A percentile compares a stretch with the other conserved stretches of the same genome.
These are phyloP conservation scores for Vaccinium myrtillus DNA, from an alignment of 148 eudicot species.

Conservation along the genomic window DNA sequence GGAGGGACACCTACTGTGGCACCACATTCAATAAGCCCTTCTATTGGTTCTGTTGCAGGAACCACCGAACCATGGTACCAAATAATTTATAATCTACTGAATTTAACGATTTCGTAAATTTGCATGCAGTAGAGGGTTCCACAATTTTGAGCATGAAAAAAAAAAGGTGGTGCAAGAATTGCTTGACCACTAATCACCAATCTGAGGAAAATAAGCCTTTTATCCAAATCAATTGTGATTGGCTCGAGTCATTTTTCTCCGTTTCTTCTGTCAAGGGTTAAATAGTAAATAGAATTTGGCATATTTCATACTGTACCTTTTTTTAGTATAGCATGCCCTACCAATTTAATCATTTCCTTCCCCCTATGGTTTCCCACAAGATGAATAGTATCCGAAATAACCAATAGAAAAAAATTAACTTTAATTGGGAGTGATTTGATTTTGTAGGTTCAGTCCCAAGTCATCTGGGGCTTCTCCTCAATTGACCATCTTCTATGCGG, in stretches of 20 bases:
- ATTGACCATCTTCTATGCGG: constrained; percentile 61
- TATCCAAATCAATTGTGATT: neutral
- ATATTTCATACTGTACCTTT: neutral
- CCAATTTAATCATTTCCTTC: neutral
- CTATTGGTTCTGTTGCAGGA: constrained; percentile 29
- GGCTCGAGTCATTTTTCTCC: neutral
- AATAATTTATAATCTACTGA: neutral
- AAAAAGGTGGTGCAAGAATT: neutral
- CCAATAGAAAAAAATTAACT: neutral
- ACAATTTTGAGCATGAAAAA: neutral
- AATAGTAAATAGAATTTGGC: neutral
- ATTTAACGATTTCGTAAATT: neutral
- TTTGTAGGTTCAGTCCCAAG: constrained; percentile 38
- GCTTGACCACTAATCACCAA: neutral
- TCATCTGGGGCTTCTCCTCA: constrained; percentile 38
- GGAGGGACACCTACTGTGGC: constrained; percentile 26
- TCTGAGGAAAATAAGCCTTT: neutral
- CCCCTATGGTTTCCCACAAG: neutral
- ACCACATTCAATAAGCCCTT: constrained; percentile 26
- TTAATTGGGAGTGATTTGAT: neutral
- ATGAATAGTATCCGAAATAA: neutral
- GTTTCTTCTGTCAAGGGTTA: neutral
- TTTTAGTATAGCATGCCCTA: neutral
- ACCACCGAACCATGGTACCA: constrained; percentile 46
- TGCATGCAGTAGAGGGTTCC: neutral